A percentile compares a stretch with the other conserved stretches of the same genome.
Evolutionary conservation across 257 asterid genomes (phyloP).

Genomic region (Cordia subcordata): DNA sequence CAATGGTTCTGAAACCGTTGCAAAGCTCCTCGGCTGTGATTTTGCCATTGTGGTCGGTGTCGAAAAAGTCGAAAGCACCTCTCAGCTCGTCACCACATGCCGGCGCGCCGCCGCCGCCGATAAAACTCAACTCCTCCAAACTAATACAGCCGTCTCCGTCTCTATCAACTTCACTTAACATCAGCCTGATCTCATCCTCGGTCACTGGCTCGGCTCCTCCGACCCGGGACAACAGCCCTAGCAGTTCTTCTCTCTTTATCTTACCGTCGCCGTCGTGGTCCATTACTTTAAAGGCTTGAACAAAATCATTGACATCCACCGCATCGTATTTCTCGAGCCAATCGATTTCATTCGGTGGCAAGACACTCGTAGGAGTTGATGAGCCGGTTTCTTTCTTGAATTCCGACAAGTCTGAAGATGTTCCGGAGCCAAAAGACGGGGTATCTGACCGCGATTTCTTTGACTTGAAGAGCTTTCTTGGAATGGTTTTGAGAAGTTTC

Average conservation of each 20-base stretch:
- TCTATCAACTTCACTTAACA: conserved; percentile 58
- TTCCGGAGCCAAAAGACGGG: conserved; percentile 26
- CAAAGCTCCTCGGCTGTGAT: conserved; percentile 79
- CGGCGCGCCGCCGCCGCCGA: conserved; percentile 57
- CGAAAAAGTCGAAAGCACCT: conserved; percentile 70
- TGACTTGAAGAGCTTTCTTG: conserved; percentile 37
- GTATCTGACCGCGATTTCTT: conserved; percentile 23
- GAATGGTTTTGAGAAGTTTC: conserved; percentile 50
- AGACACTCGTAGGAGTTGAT: conserved; percentile 71
- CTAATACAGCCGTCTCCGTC: conserved; percentile 77
- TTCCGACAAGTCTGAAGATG: conserved; percentile 21
- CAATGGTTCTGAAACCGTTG: conserved; percentile 51
- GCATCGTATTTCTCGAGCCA: conserved; percentile 41
- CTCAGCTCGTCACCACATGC: conserved; percentile 47
- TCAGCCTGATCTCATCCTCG: conserved; percentile 40
- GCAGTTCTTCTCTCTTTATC: conserved; percentile 48
- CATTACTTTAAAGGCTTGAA: conserved; percentile 64
- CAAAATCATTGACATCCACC: conserved; percentile 32
- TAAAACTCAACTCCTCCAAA: conserved; percentile 28
- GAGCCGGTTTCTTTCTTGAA: conserved; percentile 20
- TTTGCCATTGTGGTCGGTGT: conserved; percentile 73
- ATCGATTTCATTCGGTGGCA: conserved; percentile 42
- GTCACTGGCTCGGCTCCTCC: conserved; percentile 61
- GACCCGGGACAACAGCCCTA: conserved; percentile 38
- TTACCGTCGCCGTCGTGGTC: conserved; percentile 73